Conservation (phyloP, 805 yeast genomes). For the Nakazawaea ishiwadae region DNA sequence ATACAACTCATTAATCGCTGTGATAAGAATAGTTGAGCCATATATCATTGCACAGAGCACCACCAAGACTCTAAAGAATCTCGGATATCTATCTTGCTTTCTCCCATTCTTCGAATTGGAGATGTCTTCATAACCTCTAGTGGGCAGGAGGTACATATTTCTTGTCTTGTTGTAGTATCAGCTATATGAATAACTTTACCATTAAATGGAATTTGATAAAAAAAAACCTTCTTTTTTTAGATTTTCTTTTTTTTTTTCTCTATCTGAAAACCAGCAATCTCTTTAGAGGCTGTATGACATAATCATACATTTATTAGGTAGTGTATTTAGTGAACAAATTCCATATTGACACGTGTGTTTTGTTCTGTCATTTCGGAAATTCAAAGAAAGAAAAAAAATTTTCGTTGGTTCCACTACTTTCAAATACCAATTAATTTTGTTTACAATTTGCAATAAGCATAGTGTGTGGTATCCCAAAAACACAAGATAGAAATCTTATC, state of each 20-base stretch:
- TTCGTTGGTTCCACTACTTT: conserved; percentile 7
- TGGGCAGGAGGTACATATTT: too few relatives aligned
- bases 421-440: conserved; percentile 12
- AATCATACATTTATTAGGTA: too few relatives aligned
- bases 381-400: conserved; percentile 1
- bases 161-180: too few relatives aligned
- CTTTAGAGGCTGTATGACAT: background rate
- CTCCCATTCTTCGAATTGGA: background rate
- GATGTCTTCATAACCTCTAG: background rate
- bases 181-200: too few relatives aligned
- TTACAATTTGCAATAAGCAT: too few relatives aligned
- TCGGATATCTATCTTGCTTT: background rate
- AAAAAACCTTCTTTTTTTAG: too few relatives aligned
- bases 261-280: background rate
- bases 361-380: too few relatives aligned
- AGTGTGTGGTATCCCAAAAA: too few relatives aligned
- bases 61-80: background rate
- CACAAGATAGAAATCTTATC: conserved; percentile 6
- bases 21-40: conserved; percentile 9
- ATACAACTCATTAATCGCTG: conserved; percentile 2
- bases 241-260: too few relatives aligned
- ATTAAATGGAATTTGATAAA: too few relatives aligned
- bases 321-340: too few relatives aligned
- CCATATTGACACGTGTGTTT: too few relatives aligned
- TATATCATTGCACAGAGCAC: conserved; percentile 8